Evolutionary conservation across 75 land plant species (phyloP).

Genomic region (Chamaecyparis obtusa): DNA sequence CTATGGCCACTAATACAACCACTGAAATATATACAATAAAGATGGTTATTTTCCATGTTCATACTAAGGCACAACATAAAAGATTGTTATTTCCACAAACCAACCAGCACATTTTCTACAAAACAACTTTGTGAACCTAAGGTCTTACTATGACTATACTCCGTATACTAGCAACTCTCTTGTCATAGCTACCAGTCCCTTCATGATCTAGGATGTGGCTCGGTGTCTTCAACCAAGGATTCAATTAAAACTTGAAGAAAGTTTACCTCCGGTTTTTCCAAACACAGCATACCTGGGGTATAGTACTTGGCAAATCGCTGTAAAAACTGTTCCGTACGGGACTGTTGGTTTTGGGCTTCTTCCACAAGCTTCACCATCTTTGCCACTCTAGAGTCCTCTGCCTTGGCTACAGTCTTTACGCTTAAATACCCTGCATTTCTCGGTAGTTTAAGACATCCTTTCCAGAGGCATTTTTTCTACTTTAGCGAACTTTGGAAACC

Average conservation of each 20-base stretch:
- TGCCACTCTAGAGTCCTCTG: constrained; percentile 82
- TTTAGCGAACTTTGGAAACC: background rate
- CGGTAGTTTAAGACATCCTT: background rate
- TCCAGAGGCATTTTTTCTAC: background rate
- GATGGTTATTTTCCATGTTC: background rate
- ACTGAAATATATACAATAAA: constrained; percentile 26
- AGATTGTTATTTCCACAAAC: background rate
- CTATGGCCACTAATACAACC: constrained; percentile 48
- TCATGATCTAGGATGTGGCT: background rate
- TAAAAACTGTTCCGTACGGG: constrained; percentile 64
- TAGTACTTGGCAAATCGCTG: constrained; percentile 77
- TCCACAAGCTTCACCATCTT: constrained; percentile 88
- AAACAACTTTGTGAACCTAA: background rate
- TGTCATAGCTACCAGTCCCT: background rate
- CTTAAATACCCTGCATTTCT: constrained; percentile 65
- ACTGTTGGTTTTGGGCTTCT: constrained; percentile 80
- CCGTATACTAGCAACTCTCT: background rate
- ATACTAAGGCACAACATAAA: background rate
- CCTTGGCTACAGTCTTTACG: constrained; percentile 63
- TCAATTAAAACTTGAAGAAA: background rate
- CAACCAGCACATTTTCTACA: too few species aligned
- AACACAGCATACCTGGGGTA: constrained; percentile 69
- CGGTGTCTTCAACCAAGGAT: background rate
- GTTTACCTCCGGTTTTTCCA: background rate
- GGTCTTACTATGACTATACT: background rate